Conservation (phyloP, 768 basidiomycete species). For the Suillus luteus region DNA sequence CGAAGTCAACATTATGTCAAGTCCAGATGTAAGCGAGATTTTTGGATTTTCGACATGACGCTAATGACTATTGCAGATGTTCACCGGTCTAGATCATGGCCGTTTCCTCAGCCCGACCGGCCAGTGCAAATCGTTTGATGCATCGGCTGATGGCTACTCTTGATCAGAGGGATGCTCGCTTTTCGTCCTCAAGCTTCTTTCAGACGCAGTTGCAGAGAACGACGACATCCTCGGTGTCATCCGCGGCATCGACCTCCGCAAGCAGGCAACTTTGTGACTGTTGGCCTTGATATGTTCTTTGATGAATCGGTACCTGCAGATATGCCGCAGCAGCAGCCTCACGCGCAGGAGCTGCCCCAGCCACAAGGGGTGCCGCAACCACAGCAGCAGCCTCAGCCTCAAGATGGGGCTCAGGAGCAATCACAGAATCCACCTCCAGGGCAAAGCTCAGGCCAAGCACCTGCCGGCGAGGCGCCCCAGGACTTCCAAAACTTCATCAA, state of each 20-base stretch:
- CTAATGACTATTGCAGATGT: slow-evolving; percentile 50
- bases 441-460: background rate
- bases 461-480: slow-evolving; percentile 1
- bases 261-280: slow-evolving; percentile 35
- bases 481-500: slow-evolving; percentile 6
- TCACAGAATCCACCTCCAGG: background rate
- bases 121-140: slow-evolving; percentile 72
- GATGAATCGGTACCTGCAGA: slow-evolving; percentile 21
- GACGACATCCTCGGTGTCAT: slow-evolving; percentile 72
- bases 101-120: slow-evolving; percentile 70
- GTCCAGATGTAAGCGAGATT: slow-evolving; percentile 59
- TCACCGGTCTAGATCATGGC: slow-evolving; percentile 64
- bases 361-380: no score
- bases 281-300: slow-evolving; percentile 44
- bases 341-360: no score
- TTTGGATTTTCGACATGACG: background rate
- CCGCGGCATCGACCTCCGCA: slow-evolving; percentile 58
- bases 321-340: background rate
- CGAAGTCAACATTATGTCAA: slow-evolving; percentile 71
- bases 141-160: slow-evolving; percentile 71
- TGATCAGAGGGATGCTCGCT: slow-evolving; percentile 71
- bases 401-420: background rate
- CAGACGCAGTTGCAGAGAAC: slow-evolving; percentile 64
- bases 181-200: slow-evolving; percentile 71
- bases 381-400: background rate